Base-by-base conservation (phyloP, 371 early-diverging fungal species). In the Nematocida ausubeli region DNA sequence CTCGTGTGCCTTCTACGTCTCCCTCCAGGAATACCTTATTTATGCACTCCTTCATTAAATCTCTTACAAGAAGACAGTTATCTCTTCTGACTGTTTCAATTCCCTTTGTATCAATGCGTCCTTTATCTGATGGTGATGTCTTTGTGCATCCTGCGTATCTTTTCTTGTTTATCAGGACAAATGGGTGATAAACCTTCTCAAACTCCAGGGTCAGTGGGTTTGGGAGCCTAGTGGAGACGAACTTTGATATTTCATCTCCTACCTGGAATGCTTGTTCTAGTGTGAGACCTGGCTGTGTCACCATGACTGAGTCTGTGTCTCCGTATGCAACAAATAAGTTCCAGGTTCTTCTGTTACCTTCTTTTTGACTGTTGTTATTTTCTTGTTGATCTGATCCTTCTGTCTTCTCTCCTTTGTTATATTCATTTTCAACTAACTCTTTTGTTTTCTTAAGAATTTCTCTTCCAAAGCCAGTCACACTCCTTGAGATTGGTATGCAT, bases 241-340 rank as follows among this genome's bases (percentile, higher is more conserved):
- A 85, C 24, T 88, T 88, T 0, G 96, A 93, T 42, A 87, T 83
- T 47, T 69, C 52, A 35, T 80, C 81, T n/a, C 81, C 69, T 50
- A 82, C 75, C 30, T 81, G 52, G 73, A 84, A 85, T 9, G 78
- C 95, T 93, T 93, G 91, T 30, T 87, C 89, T 26, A 96, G 86
- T 63, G 87, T 87, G 44, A 88, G 84, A 12, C 89, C 90, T 34
- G 93, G 92, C 88, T 96, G 95, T 67, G 94, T 93, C 64, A 99
- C 93, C 99, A 99, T 98, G 32, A 99, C 97, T 2, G 98, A 98
- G 88, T 99, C 98, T 0, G 98, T 99, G 85, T 99, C 99, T 60
- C 99, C 99, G 81, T 98, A 99, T 69, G 98, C 94, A 57, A 99
- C 96, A 39, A 88, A 85, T 0, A 75, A 30, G 7, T n/a, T 26